Evolutionary conservation across 768 basidiomycete species (phyloP).

Genomic region (Boletus patriciae): DNA sequence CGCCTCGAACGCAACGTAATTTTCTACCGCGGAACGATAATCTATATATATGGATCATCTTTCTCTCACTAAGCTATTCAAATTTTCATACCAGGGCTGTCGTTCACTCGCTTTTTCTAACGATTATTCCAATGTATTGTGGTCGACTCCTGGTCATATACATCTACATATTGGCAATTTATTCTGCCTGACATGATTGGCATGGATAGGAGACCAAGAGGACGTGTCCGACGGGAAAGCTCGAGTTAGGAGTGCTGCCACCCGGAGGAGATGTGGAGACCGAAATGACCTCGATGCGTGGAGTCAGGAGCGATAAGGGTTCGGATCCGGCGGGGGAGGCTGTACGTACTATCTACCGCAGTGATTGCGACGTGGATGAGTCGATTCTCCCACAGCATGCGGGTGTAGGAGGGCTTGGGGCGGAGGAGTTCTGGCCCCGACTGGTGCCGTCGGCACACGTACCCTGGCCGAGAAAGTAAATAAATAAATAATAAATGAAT

Average conservation of each 20-base stretch:
- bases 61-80: constrained; percentile 9
- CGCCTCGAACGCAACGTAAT: constrained; percentile 4
- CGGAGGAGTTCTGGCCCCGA: neutral
- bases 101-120: neutral
- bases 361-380: too few species aligned
- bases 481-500: too few species aligned
- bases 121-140: constrained; percentile 8
- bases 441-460: too few species aligned
- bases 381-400: too few species aligned
- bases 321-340: neutral
- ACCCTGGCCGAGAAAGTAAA: too few species aligned
- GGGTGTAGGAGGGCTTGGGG: neutral
- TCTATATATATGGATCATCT: constrained; percentile 16
- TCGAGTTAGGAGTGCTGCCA: too few species aligned
- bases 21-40: constrained; percentile 5
- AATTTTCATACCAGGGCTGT: neutral
- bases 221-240: too few species aligned
- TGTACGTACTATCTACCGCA: too few species aligned
- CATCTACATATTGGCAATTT: neutral
- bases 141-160: neutral
- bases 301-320: neutral
- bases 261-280: too few species aligned
- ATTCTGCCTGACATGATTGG: neutral
- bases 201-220: too few species aligned
- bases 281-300: too few species aligned